Conservation (phyloP, 1,284 basidiomycete species). For the Mycosarcoma mackinlayi region DNA sequence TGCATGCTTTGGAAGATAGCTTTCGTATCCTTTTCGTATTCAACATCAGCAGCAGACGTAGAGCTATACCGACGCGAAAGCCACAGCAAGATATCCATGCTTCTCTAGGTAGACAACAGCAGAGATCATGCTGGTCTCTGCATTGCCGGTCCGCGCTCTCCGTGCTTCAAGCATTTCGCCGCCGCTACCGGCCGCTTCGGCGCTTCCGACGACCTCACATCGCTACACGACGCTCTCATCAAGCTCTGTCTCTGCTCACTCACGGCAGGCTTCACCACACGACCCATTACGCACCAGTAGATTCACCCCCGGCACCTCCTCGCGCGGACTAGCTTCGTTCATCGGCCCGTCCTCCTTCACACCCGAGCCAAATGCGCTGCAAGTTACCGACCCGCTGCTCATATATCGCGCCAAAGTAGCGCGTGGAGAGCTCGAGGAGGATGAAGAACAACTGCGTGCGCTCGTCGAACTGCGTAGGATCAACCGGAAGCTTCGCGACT, state of each 20-base stretch:
- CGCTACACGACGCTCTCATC: constrained; percentile 6
- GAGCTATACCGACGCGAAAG: too few species aligned
- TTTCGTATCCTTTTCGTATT: too few species aligned
- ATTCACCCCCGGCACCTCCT: neutral
- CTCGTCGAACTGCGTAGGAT: constrained; percentile 74
- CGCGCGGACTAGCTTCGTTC: constrained; percentile 10
- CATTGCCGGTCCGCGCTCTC: constrained; percentile 12
- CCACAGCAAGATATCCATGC: neutral
- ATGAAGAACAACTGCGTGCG: constrained; percentile 76
- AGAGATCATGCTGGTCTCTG: constrained; percentile 27
- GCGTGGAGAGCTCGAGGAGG: constrained; percentile 73
- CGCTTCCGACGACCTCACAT: neutral
- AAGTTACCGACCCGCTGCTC: constrained; percentile 58
- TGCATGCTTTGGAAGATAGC: neutral
- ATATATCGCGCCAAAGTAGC: constrained; percentile 69
- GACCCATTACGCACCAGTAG: neutral
- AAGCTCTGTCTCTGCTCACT: too few species aligned
- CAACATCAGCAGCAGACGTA: too few species aligned
- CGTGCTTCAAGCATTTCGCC: constrained; percentile 9
- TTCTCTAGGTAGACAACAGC: constrained; percentile 2
- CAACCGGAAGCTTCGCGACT: constrained; percentile 71
- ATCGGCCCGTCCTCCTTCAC: neutral
- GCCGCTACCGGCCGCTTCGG: neutral
- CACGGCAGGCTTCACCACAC: neutral
- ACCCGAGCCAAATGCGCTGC: constrained; percentile 33